Evolutionary conservation across 169 alveolate genomes (phyloP).

Genomic region (Cryptosporidium felis): DNA sequence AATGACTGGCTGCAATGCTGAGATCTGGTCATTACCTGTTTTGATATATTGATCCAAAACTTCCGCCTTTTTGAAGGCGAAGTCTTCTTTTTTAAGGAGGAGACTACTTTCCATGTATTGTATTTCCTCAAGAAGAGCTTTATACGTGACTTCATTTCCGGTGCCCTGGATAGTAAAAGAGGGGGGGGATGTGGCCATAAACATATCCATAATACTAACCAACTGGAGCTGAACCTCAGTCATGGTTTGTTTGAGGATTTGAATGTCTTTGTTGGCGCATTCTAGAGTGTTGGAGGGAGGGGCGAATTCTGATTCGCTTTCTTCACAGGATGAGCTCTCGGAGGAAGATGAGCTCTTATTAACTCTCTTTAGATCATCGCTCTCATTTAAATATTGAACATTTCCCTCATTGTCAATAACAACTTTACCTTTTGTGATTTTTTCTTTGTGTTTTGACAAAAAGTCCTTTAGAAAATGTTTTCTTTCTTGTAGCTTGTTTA

Average conservation of each 20-base stretch:
- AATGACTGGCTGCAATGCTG: conserved; percentile 14
- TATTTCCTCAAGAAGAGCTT: conserved; percentile 25
- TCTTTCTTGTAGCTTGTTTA: conserved; percentile 34
- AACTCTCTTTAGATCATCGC: not conserved
- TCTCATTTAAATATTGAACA: not conserved
- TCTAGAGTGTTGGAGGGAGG: conserved; percentile 2
- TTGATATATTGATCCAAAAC: not conserved
- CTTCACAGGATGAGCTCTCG: not conserved
- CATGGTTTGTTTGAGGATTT: conserved; percentile 22
- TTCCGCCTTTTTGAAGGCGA: not conserved
- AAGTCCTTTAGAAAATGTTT: conserved; percentile 18
- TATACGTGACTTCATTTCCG: conserved; percentile 45
- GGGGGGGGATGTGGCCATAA: conserved; percentile 56
- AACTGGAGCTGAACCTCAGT: conserved; percentile 43
- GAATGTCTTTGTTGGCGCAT: conserved; percentile 20
- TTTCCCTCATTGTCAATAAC: conserved; percentile 6
- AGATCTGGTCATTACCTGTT: not conserved
- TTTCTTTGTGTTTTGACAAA: not conserved
- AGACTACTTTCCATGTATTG: conserved; percentile 38
- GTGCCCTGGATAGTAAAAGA: conserved; percentile 64
- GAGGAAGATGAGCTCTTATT: not conserved
- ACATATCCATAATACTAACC: conserved; percentile 52
- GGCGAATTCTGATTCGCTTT: conserved; percentile 6
- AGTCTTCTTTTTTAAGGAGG: not conserved
- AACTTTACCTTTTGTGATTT: conserved; percentile 2